A percentile compares a stretch with the other conserved stretches of the same genome.
These are phyloP conservation scores for Sicyos edulis DNA, from an alignment of 306 rosid genomes.

Conservation along the genomic window DNA sequence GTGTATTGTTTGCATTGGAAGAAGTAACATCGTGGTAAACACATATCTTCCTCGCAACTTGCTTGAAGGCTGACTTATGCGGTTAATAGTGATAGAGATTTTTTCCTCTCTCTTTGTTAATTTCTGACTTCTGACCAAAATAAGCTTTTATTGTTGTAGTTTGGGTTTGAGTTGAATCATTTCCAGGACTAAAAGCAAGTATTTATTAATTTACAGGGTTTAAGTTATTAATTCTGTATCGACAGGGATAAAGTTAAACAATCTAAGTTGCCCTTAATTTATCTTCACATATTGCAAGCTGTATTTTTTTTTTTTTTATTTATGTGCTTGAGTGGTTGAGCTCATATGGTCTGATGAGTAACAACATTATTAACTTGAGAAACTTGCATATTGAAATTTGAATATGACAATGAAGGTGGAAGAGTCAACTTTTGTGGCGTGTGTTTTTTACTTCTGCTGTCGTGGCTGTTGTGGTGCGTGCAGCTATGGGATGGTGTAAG, in stretches of 20 bases:
- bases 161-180: neutral
- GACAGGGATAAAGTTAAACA: neutral
- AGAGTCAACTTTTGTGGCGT: slow-evolving; percentile 92
- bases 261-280: neutral
- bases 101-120: neutral
- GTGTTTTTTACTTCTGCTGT: slow-evolving; percentile 92
- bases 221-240: neutral
- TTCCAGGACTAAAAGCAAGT: neutral
- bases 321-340: neutral
- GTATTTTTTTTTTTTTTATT: neutral
- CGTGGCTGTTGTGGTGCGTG: slow-evolving; percentile 92
- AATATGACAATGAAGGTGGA: slow-evolving; percentile 36
- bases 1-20: slow-evolving; percentile 94
- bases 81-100: too few relatives aligned
- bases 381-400: slow-evolving; percentile 8
- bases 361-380: neutral
- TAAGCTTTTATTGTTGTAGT: neutral
- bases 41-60: slow-evolving; percentile 25
- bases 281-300: neutral
- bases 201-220: slow-evolving; percentile 1
- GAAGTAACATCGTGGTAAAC: slow-evolving; percentile 95
- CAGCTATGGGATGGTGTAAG: slow-evolving; percentile 94
- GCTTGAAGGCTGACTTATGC: slow-evolving; percentile 8
- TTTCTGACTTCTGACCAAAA: neutral
- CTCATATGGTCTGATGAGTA: neutral